These are phyloP conservation scores for Physcomitrium patens DNA, from an alignment of 225 moss, liverwort and hornwort species.

Conservation along the genomic window DNA sequence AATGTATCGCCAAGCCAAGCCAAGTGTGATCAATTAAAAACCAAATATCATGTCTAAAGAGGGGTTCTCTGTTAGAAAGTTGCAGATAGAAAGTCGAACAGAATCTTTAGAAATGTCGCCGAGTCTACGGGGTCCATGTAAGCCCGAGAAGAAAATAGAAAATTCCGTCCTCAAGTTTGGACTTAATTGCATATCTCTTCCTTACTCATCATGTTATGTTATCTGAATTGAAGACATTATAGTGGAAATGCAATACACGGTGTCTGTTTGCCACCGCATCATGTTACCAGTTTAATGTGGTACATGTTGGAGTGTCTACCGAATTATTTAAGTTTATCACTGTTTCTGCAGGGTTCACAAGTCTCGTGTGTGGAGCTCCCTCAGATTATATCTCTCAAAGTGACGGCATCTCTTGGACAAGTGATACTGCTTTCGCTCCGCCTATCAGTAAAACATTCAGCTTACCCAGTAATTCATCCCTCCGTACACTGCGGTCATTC, in stretches of 20 bases:
- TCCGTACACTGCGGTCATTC: conserved; percentile 47
- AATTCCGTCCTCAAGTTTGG: background rate
- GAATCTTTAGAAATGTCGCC: background rate
- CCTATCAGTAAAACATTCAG: conserved; percentile 43
- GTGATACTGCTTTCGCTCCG: conserved; percentile 55
- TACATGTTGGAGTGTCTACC: background rate
- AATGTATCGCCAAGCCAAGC: background rate
- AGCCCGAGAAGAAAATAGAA: background rate
- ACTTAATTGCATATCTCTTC: background rate
- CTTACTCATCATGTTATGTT: conserved; percentile 12
- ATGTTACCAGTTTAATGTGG: background rate
- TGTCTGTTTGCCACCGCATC: background rate
- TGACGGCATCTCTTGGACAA: conserved; percentile 51
- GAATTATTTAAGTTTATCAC: background rate
- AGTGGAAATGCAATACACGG: background rate
- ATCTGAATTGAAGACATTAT: background rate
- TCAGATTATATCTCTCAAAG: conserved; percentile 43
- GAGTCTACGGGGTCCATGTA: background rate
- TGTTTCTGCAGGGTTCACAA: conserved; percentile 51
- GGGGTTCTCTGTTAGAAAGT: conserved; percentile 2
- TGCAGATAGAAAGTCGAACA: background rate
- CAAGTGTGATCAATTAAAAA: conserved; percentile 14
- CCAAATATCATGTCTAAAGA: background rate
- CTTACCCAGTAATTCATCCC: conserved; percentile 22
- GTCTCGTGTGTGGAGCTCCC: conserved; percentile 58